Conservation (phyloP, 2,329 filamentous ascomycete species). For the Fusarium longipes region DNA sequence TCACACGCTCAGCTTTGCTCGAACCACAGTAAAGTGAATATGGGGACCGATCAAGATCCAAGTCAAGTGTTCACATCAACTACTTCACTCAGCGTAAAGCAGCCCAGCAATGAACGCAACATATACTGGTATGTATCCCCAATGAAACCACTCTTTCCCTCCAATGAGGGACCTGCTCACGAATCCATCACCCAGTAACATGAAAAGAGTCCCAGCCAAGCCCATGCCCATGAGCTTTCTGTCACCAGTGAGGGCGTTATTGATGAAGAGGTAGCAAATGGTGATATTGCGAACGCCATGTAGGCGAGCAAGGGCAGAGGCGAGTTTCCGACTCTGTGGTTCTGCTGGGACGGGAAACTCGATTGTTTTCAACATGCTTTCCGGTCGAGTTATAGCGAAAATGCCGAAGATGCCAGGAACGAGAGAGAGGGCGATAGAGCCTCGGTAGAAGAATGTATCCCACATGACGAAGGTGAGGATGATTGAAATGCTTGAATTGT, state of each 20-base stretch:
- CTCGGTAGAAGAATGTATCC: slow-evolving; percentile 28
- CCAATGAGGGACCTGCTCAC: slow-evolving; percentile 29
- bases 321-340: slow-evolving; percentile 19
- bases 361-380: slow-evolving; percentile 11
- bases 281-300: slow-evolving; percentile 35
- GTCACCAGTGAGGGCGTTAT: slow-evolving; percentile 28
- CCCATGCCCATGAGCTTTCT: slow-evolving; percentile 13
- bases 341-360: slow-evolving; percentile 32
- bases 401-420: slow-evolving; percentile 35
- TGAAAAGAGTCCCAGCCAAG: slow-evolving; percentile 2
- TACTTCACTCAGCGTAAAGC: slow-evolving; percentile 1
- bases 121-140: slow-evolving; percentile 29
- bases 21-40: too few relatives aligned
- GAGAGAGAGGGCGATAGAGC: slow-evolving; percentile 19
- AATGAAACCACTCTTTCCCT: slow-evolving; percentile 40
- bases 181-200: slow-evolving; percentile 31
- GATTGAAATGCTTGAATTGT: neutral
- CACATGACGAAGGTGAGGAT: neutral
- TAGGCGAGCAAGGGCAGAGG: slow-evolving; percentile 15
- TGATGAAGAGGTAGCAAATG: slow-evolving; percentile 32
- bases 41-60: too few relatives aligned
- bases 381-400: slow-evolving; percentile 27
- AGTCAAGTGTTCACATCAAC: neutral
- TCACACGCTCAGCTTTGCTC: too few relatives aligned
- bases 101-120: slow-evolving; percentile 3